Percentiles rank a stretch among this genome's conserved stretches.
phyloP scores from a whole-genome alignment of 257 asterid species.

The Nicotiana knightiana region DNA sequence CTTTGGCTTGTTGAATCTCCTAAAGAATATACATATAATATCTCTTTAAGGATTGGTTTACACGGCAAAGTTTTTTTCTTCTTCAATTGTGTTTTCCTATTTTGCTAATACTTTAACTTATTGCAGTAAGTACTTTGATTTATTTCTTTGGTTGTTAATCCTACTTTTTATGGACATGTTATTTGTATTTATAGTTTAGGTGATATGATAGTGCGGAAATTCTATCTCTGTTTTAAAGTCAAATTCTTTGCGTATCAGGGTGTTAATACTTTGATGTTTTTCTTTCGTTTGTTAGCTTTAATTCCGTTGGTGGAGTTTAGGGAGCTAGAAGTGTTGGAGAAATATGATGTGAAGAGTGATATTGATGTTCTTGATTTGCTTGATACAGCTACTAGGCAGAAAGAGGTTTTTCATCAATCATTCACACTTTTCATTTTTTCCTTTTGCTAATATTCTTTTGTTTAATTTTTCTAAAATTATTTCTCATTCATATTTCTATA shows the following conservation, averaged over 20 bases:
- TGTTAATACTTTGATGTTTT: not conserved
- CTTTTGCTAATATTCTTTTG: not conserved
- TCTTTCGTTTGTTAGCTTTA: conserved; percentile 38
- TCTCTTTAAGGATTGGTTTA: no score
- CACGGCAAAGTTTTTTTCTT: no score
- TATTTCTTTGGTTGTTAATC: not conserved
- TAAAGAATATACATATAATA: no score
- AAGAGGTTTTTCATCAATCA: conserved; percentile 45
- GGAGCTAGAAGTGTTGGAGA: conserved; percentile 57
- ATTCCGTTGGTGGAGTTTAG: conserved; percentile 82
- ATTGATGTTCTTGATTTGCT: conserved; percentile 75
- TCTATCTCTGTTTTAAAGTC: not conserved
- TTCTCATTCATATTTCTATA: not conserved
- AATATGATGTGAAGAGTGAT: conserved; percentile 52
- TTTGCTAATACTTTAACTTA: not conserved
- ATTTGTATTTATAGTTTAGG: no score
- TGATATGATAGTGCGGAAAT: not conserved
- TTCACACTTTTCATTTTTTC: not conserved
- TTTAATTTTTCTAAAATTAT: not conserved
- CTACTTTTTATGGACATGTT: no score
- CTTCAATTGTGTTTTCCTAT: no score
- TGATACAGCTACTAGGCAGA: conserved; percentile 77
- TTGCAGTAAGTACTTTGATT: not conserved
- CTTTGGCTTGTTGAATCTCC: no score
- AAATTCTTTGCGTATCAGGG: not conserved